A percentile compares a stretch with the other conserved stretches of the same genome.
phyloP scores from a whole-genome alignment of 2,329 filamentous ascomycete species.

The Apiospora kogelbergensis region DNA sequence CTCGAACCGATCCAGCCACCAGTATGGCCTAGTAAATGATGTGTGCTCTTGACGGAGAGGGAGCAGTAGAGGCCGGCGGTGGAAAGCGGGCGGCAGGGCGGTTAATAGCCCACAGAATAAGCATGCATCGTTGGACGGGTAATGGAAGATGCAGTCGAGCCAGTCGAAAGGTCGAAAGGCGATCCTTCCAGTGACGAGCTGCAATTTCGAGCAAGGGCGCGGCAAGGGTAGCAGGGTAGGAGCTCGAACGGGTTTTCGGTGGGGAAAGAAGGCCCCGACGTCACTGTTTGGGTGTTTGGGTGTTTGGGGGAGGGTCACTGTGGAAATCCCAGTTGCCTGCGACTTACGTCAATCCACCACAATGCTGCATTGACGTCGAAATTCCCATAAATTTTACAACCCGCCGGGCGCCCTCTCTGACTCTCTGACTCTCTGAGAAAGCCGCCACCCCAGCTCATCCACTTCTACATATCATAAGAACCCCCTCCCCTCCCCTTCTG shows the following conservation, averaged over 20 bases:
- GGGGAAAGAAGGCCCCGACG: not conserved
- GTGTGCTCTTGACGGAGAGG: not conserved
- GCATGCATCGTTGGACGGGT: constrained; percentile 6
- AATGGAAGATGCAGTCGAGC: not conserved
- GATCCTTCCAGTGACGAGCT: not conserved
- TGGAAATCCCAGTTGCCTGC: not conserved
- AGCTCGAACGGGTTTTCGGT: not conserved
- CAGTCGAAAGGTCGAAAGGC: not conserved
- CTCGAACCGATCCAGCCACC: not conserved
- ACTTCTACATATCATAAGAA: not conserved
- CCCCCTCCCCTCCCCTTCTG: not conserved
- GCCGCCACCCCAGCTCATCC: not conserved
- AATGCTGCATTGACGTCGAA: not conserved
- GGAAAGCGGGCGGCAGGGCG: not conserved
- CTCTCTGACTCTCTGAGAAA: no score
- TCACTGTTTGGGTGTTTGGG: not conserved
- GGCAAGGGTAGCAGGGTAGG: no score
- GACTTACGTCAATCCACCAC: constrained; percentile 4
- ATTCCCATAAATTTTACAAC: not conserved
- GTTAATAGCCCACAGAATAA: constrained; percentile 4
- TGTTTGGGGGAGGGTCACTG: not conserved
- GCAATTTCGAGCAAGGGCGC: not conserved
- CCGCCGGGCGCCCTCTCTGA: no score
- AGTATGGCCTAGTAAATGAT: not conserved
- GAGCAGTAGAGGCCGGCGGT: not conserved